phyloP scores from a whole-genome alignment of 805 yeast genomes.

The Priceomyces medius region DNA sequence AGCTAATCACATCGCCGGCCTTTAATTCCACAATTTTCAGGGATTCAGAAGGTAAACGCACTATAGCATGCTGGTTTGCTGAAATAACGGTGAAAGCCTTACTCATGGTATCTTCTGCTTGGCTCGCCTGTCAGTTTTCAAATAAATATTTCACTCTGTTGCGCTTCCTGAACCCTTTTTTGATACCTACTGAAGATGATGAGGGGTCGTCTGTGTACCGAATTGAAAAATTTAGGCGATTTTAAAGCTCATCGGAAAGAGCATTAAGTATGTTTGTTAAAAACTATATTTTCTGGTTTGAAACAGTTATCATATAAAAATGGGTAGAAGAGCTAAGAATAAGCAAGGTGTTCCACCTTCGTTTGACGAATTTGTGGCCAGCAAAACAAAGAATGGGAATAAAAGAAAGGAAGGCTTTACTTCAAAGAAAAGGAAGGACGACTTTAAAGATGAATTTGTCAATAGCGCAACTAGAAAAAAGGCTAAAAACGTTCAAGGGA shows the following conservation, averaged over 20 bases:
- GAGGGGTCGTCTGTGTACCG: constrained; percentile 9
- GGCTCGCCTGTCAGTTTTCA: not conserved
- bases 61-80: constrained; percentile 55
- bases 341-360: constrained; percentile 93
- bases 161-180: not conserved
- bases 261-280: not conserved
- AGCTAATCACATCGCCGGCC: constrained; percentile 57
- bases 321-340: constrained; percentile 93
- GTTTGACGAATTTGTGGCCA: constrained; percentile 71
- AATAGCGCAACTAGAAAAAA: constrained; percentile 7
- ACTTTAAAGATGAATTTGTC: constrained; percentile 4
- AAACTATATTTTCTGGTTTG: not conserved
- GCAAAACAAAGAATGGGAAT: constrained; percentile 40
- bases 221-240: constrained; percentile 10
- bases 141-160: not conserved
- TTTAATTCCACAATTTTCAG: constrained; percentile 68
- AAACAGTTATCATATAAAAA: constrained; percentile 19
- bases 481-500: constrained; percentile 22
- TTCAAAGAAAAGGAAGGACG: constrained; percentile 7
- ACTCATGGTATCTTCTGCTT: not conserved
- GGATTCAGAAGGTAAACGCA: constrained; percentile 81
- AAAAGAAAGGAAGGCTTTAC: constrained; percentile 27
- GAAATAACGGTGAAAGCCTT: constrained; percentile 26
- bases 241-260: constrained; percentile 10
- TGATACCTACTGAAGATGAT: not conserved